Evolutionary conservation across 176 grass and related monocot genomes (phyloP).

Genomic region (Oryza glaberrima): DNA sequence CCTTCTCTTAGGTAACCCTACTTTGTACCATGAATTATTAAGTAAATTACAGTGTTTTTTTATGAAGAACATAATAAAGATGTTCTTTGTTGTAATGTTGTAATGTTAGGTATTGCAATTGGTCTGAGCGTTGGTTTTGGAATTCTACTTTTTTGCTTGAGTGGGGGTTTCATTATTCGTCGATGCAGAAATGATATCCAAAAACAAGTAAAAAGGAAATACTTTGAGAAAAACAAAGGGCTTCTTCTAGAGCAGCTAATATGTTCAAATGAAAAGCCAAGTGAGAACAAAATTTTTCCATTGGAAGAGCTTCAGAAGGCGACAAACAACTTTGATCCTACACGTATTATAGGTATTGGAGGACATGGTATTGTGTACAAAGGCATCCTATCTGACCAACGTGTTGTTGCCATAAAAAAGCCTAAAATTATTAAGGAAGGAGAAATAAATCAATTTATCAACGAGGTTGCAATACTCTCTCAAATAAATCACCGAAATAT

Average conservation of each 20-base stretch:
- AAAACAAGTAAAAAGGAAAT: neutral
- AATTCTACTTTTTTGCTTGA: neutral
- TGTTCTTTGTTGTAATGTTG: too few relatives aligned
- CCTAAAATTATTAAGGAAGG: neutral
- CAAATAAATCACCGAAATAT: neutral
- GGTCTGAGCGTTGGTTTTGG: neutral
- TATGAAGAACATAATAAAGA: too few relatives aligned
- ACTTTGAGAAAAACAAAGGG: neutral
- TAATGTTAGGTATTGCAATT: neutral
- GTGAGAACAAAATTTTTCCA: neutral
- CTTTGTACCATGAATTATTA: neutral
- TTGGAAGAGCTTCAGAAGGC: neutral
- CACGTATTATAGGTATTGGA: neutral
- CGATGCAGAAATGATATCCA: neutral
- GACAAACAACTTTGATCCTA: neutral
- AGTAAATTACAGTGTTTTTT: too few relatives aligned
- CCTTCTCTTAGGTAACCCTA: neutral
- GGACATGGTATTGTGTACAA: neutral
- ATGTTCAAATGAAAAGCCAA: neutral
- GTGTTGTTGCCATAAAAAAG: neutral
- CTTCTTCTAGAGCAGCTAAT: neutral
- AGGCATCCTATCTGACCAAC: neutral
- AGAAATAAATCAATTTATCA: neutral
- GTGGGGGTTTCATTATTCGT: neutral
- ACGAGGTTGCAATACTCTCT: neutral